Base-by-base conservation (phyloP, 1,284 basidiomycete genomes). In the Moesziomyces sp. region DNA sequence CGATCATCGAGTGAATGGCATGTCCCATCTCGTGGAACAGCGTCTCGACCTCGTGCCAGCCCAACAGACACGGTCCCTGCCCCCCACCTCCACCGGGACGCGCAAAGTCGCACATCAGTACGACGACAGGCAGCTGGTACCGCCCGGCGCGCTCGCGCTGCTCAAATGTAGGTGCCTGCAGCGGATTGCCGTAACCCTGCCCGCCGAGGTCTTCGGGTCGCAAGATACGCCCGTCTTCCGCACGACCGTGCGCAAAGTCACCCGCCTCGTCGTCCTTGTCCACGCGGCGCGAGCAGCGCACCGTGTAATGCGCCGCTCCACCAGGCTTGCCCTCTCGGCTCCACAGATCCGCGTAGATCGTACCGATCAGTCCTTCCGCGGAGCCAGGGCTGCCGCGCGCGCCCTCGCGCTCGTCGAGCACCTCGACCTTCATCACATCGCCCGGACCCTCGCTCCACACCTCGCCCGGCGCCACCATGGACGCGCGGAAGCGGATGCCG, bases 1-100 rank as follows among this genome's bases (percentile, higher is more conserved):
- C 97, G 65, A 99, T 92, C 97, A 99, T 99, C 95, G 95, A 99
- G 83, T 99, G 96, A 88, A 99, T 94, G 2, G 97, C 96, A 85
- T 99, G 96, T 0, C 96, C 96, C 95, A 99, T 98, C 85, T 99
- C 96, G 81, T 99, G 96, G 85, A 97, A 97, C 21, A 99, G 86
- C 1, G 96, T 99, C 83, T 93, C 88, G 10, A 98, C 92, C 79
- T 99, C 94, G 79, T 93, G 91, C 95, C 96, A 99, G 61, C 91
- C 90, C 26, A 99, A 85, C 44, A 91, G 86, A 0, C 92, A 90
- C 2, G 93, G 88, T 1, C 90, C 91, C 35, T 87, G 85, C 28
- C 87, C 86, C 24, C 90, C 91, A 35, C 87, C 85, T n/a, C 87
- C 86, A 14, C 88, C 74, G 0, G 92, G 91, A 23, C 87, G 87